phyloP scores from a whole-genome alignment of 1,139 yeast genomes.

The Zygoascus sp. region DNA sequence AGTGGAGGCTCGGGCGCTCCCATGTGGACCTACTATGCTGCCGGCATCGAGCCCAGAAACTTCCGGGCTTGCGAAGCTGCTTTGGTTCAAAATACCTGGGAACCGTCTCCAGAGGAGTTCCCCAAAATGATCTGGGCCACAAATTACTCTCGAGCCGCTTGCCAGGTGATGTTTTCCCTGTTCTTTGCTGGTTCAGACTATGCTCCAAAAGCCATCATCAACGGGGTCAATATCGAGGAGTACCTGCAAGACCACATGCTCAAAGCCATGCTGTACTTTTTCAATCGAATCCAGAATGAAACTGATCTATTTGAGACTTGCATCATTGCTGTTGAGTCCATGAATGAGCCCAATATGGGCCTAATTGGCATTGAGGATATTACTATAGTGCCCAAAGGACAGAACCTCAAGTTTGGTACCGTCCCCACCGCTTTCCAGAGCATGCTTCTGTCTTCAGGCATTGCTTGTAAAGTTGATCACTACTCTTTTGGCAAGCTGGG shows the following conservation, averaged over 20 bases:
- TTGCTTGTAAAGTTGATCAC: conserved; percentile 57
- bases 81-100: conserved; percentile 54
- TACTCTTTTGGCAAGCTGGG: conserved; percentile 69
- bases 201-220: conserved; percentile 62
- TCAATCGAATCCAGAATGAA: conserved; percentile 45
- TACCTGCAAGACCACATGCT: conserved; percentile 62
- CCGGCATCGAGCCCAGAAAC: conserved; percentile 75
- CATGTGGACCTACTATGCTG: conserved; percentile 92
- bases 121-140: conserved; percentile 95
- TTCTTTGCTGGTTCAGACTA: conserved; percentile 73
- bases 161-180: conserved; percentile 77
- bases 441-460: conserved; percentile 64
- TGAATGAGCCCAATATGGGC: conserved; percentile 64
- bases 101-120: conserved; percentile 43
- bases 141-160: conserved; percentile 71
- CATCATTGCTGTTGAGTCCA: conserved; percentile 67
- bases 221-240: conserved; percentile 69
- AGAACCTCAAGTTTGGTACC: conserved; percentile 33
- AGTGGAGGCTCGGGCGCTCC: conserved; percentile 98
- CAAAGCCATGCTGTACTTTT: conserved; percentile 49
- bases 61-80: conserved; percentile 71
- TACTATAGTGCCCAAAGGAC: conserved; percentile 29
- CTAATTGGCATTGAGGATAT: conserved; percentile 31
- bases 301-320: conserved; percentile 52
- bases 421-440: conserved; percentile 35